Percentiles rank a stretch among this genome's conserved stretches.
These are phyloP conservation scores for Acrodontium crateriforme DNA, from an alignment of 2,329 filamentous ascomycete species.

Conservation along the genomic window DNA sequence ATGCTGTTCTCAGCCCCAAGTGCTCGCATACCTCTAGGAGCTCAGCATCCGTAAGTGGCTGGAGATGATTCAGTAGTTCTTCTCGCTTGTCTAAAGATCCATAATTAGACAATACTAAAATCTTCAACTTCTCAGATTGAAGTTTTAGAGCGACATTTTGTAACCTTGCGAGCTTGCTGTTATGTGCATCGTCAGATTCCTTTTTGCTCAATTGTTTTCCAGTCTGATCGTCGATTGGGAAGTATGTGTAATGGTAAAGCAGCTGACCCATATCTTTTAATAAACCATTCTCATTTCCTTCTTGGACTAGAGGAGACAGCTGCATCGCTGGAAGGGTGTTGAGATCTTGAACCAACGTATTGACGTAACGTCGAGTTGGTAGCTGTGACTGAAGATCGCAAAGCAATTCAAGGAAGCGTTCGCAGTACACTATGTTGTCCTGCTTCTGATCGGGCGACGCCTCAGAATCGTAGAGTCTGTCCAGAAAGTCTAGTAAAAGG, in stretches of 20 bases:
- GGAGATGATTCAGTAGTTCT: slow-evolving; percentile 65
- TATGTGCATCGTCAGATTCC: slow-evolving; percentile 70
- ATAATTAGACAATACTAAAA: slow-evolving; percentile 85
- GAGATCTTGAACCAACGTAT: slow-evolving; percentile 72
- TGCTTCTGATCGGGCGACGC: slow-evolving; percentile 17
- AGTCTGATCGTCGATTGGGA: slow-evolving; percentile 83
- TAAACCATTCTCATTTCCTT: slow-evolving; percentile 54
- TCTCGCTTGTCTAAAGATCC: slow-evolving; percentile 68
- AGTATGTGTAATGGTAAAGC: slow-evolving; percentile 76
- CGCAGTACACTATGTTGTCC: slow-evolving; percentile 66
- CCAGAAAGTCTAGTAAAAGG: slow-evolving; percentile 68
- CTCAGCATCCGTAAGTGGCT: slow-evolving; percentile 60
- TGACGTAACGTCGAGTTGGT: slow-evolving; percentile 86
- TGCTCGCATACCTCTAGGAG: slow-evolving; percentile 52
- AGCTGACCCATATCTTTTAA: slow-evolving; percentile 68
- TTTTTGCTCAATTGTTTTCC: slow-evolving; percentile 59
- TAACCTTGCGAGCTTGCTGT: slow-evolving; percentile 58
- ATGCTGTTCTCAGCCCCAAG: slow-evolving; percentile 66
- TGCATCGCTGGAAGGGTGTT: slow-evolving; percentile 66
- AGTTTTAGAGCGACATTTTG: slow-evolving; percentile 66
- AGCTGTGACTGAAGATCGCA: slow-evolving; percentile 85
- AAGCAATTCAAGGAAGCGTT: slow-evolving; percentile 84
- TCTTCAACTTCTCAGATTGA: slow-evolving; percentile 82
- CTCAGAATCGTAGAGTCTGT: slow-evolving; percentile 47
- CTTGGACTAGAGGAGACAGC: slow-evolving; percentile 64